A percentile compares a stretch with the other conserved stretches of the same genome.
These are phyloP conservation scores for Arachis hypogaea DNA, from an alignment of 306 rosid species.

Conservation along the genomic window DNA sequence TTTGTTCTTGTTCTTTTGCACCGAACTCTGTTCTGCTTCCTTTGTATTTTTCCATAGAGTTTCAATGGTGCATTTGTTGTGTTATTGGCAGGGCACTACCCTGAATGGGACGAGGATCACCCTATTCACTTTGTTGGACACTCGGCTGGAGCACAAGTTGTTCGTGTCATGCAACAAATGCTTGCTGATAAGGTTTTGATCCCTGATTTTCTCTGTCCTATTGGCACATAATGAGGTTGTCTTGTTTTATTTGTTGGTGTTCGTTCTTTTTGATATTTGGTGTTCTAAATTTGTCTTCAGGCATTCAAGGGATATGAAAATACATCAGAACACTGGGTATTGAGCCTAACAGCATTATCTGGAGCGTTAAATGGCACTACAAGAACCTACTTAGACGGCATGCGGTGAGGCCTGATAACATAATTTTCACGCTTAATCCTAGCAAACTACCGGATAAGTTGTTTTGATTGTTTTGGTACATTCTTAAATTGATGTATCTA, in stretches of 20 bases:
- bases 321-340: constrained; percentile 84
- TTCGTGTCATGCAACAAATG: constrained; percentile 94
- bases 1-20: background rate
- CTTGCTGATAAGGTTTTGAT: constrained; percentile 86
- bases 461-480: too few relatives aligned
- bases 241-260: constrained; percentile 11
- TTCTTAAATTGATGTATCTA: too few relatives aligned
- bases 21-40: background rate
- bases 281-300: constrained; percentile 50
- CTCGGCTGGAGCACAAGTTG: constrained; percentile 97
- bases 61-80: constrained; percentile 23
- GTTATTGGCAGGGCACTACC: constrained; percentile 73
- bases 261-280: constrained; percentile 11
- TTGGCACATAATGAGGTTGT: background rate
- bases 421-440: constrained; percentile 7
- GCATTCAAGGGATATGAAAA: constrained; percentile 77
- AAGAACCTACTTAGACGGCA: constrained; percentile 90
- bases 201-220: background rate
- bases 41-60: constrained; percentile 1
- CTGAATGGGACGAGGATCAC: constrained; percentile 98
- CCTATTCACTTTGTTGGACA: constrained; percentile 96
- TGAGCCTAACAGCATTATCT: constrained; percentile 81
- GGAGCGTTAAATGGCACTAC: constrained; percentile 99
- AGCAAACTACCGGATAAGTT: background rate
- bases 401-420: constrained; percentile 74